Evolutionary conservation across 2,329 filamentous ascomycete genomes (phyloP).

Genomic region (Penicillium sp.): DNA sequence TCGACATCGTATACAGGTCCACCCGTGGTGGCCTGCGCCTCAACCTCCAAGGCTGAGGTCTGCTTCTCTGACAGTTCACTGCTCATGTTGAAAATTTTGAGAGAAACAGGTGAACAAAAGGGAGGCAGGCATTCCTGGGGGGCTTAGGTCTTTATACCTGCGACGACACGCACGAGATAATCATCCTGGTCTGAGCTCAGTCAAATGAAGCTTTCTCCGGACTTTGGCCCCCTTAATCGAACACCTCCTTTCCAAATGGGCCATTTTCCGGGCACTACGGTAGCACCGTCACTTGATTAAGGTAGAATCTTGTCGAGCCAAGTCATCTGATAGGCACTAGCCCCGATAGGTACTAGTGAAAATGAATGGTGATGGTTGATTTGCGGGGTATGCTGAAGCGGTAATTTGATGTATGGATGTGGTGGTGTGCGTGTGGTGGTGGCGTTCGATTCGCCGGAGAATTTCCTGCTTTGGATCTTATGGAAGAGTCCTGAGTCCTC

Average conservation of each 20-base stretch:
- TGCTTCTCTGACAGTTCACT: slow-evolving; percentile 35
- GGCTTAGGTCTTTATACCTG: slow-evolving; percentile 35
- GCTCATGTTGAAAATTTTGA: slow-evolving; percentile 34
- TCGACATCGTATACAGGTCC: slow-evolving; percentile 35
- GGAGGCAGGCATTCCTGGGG: slow-evolving; percentile 29
- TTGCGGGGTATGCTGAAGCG: slow-evolving; percentile 15
- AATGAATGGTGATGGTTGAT: slow-evolving; percentile 13
- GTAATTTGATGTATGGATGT: slow-evolving; percentile 11
- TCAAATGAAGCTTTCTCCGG: slow-evolving; percentile 28
- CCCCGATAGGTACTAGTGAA: slow-evolving; percentile 13
- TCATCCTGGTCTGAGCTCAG: slow-evolving; percentile 25
- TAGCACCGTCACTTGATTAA: slow-evolving; percentile 19
- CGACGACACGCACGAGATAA: slow-evolving; percentile 19
- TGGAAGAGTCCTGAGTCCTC: slow-evolving; percentile 2
- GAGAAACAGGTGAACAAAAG: slow-evolving; percentile 29
- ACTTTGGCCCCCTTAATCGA: slow-evolving; percentile 22
- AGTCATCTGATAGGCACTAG: slow-evolving; percentile 13
- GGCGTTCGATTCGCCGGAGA: slow-evolving; percentile 18
- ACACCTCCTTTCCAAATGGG: slow-evolving; percentile 12
- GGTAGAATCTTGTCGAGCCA: slow-evolving; percentile 6
- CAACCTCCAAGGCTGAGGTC: slow-evolving; percentile 32
- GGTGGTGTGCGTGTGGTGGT: slow-evolving; percentile 8
- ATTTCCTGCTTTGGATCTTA: slow-evolving; percentile 13
- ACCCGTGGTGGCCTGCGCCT: slow-evolving; percentile 28
- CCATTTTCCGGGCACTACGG: slow-evolving; percentile 17